Conservation (phyloP, 2,329 filamentous ascomycete genomes). For the Ceratocystiopsis minuta region DNA sequence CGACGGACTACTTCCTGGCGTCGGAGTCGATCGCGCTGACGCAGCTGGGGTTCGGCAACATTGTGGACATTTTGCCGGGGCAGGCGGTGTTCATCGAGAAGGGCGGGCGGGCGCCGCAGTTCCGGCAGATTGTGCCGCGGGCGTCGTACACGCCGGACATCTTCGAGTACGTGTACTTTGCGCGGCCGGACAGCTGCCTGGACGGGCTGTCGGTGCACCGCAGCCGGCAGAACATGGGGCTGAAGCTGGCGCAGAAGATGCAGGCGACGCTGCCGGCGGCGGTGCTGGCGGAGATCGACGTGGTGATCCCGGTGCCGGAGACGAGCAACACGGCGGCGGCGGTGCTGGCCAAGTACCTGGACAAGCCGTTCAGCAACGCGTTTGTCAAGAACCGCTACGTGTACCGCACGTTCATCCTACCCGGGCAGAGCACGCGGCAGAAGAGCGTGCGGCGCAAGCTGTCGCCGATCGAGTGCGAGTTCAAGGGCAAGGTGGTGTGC, state of each 20-base stretch:
- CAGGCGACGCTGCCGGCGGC: slow-evolving; percentile 48
- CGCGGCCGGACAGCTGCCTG: slow-evolving; percentile 63
- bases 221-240: slow-evolving; percentile 73
- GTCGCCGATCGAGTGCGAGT: slow-evolving; percentile 71
- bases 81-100: slow-evolving; percentile 49
- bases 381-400: slow-evolving; percentile 87
- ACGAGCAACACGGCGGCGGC: slow-evolving; percentile 70
- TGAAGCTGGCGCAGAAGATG: slow-evolving; percentile 59
- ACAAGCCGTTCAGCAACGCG: slow-evolving; percentile 61
- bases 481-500: slow-evolving; percentile 60
- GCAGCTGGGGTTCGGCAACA: slow-evolving; percentile 62
- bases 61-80: slow-evolving; percentile 63
- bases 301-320: slow-evolving; percentile 18
- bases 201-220: slow-evolving; percentile 78
- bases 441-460: slow-evolving; percentile 83
- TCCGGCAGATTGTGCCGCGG: slow-evolving; percentile 53
- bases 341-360: slow-evolving; percentile 53
- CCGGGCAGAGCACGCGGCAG: slow-evolving; percentile 61
- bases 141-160: slow-evolving; percentile 66
- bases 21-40: slow-evolving; percentile 73
- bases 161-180: slow-evolving; percentile 80
- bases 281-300: slow-evolving; percentile 58
- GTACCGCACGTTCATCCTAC: slow-evolving; percentile 62
- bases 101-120: slow-evolving; percentile 47
- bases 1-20: slow-evolving; percentile 74